These are phyloP conservation scores for Persicaria maculosa DNA, from an alignment of 148 eudicot species.

Conservation along the genomic window DNA sequence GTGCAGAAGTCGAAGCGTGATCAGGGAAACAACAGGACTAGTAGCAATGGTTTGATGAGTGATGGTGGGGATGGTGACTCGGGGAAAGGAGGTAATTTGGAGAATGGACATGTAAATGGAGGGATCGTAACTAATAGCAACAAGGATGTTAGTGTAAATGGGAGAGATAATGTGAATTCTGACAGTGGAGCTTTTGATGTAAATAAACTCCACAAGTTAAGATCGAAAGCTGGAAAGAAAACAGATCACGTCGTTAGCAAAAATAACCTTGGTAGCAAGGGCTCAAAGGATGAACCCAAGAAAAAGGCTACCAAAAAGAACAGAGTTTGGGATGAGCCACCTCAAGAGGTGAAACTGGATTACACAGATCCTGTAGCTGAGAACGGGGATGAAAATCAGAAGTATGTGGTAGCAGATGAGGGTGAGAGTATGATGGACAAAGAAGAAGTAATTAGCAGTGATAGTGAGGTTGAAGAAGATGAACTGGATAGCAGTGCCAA, in stretches of 20 bases:
- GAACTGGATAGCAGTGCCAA: conserved; percentile 31
- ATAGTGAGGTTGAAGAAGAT: conserved; percentile 68
- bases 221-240: conserved; percentile 78
- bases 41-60: conserved; percentile 23
- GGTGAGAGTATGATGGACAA: conserved; percentile 98
- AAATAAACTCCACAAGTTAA: conserved; percentile 72
- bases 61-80: conserved; percentile 44
- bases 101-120: conserved; percentile 52
- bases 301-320: conserved; percentile 79
- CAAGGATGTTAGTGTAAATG: conserved; percentile 33
- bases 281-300: conserved; percentile 55
- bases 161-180: conserved; percentile 52
- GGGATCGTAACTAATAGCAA: conserved; percentile 23
- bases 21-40: conserved; percentile 32
- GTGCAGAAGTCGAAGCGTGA: conserved; percentile 43
- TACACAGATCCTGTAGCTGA: conserved; percentile 74
- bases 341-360: conserved; percentile 62
- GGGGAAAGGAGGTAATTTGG: conserved; percentile 34
- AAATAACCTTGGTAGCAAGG: conserved; percentile 18
- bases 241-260: conserved; percentile 41
- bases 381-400: conserved; percentile 48
- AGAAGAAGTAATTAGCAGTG: conserved; percentile 89
- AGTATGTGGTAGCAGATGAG: conserved; percentile 36
- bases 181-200: conserved; percentile 81
- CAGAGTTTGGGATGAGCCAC: conserved; percentile 85